Evolutionary conservation across 2,329 filamentous ascomycete genomes (phyloP).

Genomic region (Colletotrichum tropicicola): DNA sequence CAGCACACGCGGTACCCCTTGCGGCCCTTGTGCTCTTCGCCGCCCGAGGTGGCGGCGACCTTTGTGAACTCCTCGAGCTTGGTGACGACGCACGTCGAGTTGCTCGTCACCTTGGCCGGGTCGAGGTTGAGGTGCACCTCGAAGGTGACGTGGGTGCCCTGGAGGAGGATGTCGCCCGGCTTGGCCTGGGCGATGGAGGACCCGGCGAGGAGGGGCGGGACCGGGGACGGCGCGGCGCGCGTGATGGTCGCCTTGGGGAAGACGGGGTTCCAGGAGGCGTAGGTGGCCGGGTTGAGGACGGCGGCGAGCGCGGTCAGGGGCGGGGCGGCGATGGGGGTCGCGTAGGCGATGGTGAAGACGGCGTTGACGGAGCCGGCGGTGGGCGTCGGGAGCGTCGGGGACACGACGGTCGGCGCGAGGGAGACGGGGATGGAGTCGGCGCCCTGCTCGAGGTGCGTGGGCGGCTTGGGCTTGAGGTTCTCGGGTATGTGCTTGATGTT

Average conservation of each 20-base stretch:
- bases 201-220: constrained; percentile 31
- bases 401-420: constrained; percentile 23
- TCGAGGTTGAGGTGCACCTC: constrained; percentile 42
- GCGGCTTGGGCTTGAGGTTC: constrained; percentile 24
- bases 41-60: not conserved
- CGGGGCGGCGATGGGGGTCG: constrained; percentile 43
- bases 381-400: constrained; percentile 16
- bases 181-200: constrained; percentile 17
- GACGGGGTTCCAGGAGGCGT: constrained; percentile 47
- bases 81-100: constrained; percentile 38
- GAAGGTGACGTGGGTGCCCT: constrained; percentile 42
- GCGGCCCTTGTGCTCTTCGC: constrained; percentile 34
- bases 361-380: constrained; percentile 15
- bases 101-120: constrained; percentile 28
- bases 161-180: constrained; percentile 36
- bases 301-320: constrained; percentile 41
- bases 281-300: constrained; percentile 41
- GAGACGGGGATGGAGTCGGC: constrained; percentile 22
- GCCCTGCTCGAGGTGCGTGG: constrained; percentile 23
- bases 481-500: constrained; percentile 24
- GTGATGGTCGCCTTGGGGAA: constrained; percentile 38
- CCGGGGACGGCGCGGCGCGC: constrained; percentile 28
- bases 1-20: constrained; percentile 50
- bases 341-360: constrained; percentile 37
- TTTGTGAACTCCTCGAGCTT: constrained; percentile 41